Conservation (phyloP, 768 basidiomycete species). For the Xanthoconium purpureum region DNA sequence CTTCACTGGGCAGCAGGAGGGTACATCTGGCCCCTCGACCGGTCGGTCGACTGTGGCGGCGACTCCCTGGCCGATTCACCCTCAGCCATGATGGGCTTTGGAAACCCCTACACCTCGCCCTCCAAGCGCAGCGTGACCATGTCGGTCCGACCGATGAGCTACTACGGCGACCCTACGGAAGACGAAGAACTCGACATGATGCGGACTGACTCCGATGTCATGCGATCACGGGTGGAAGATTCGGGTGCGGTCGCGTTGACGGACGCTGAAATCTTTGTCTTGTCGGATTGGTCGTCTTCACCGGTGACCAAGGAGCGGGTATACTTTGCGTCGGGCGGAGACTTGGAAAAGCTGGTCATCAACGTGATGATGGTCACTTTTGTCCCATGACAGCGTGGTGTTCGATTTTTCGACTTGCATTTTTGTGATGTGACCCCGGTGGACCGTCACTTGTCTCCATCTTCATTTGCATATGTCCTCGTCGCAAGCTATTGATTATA, state of each 20-base stretch:
- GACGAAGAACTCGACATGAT: slow-evolving; percentile 33
- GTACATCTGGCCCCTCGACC: slow-evolving; percentile 76
- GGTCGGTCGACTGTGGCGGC: slow-evolving; percentile 58
- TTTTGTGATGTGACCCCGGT: neutral
- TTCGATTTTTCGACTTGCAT: neutral
- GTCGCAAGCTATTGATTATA: slow-evolving; percentile 3
- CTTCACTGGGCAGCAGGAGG: slow-evolving; percentile 82
- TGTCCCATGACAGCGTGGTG: slow-evolving; percentile 45
- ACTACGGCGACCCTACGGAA: slow-evolving; percentile 40
- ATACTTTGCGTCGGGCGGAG: slow-evolving; percentile 61
- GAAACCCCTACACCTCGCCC: slow-evolving; percentile 21
- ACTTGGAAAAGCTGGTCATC: slow-evolving; percentile 70
- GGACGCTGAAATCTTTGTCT: slow-evolving; percentile 59
- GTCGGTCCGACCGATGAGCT: slow-evolving; percentile 41
- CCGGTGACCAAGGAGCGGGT: slow-evolving; percentile 63
- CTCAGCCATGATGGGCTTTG: slow-evolving; percentile 27
- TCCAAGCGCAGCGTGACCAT: slow-evolving; percentile 31
- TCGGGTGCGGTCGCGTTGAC: slow-evolving; percentile 64
- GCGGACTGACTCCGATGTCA: slow-evolving; percentile 30
- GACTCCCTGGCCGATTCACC: slow-evolving; percentile 36
- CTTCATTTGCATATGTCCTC: neutral
- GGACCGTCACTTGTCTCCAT: neutral
- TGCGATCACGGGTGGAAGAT: slow-evolving; percentile 58
- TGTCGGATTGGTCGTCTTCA: slow-evolving; percentile 52
- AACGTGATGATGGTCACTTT: slow-evolving; percentile 73